These are phyloP conservation scores for Paspalum vaginatum DNA, from an alignment of 176 grass and related monocot species.

Conservation along the genomic window DNA sequence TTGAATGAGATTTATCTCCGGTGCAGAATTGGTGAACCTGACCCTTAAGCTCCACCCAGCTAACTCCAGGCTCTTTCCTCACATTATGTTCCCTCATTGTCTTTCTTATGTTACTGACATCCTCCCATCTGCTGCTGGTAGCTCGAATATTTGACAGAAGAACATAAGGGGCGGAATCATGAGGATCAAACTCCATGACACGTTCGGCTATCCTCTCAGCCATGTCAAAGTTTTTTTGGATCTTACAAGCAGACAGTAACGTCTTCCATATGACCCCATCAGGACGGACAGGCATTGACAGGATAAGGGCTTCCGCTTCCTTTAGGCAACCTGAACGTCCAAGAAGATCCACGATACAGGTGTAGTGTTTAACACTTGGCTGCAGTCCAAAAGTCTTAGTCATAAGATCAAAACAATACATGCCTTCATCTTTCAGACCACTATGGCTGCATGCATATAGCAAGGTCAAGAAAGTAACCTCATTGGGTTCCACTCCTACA, in stretches of 20 bases:
- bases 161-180: conserved; percentile 71
- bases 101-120: conserved; percentile 52
- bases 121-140: conserved; percentile 57
- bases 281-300: conserved; percentile 58
- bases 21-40: conserved; percentile 67
- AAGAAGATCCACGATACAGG: conserved; percentile 76
- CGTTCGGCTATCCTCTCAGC: conserved; percentile 56
- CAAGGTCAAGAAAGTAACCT: conserved; percentile 70
- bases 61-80: conserved; percentile 75
- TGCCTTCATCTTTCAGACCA: conserved; percentile 63
- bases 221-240: conserved; percentile 62
- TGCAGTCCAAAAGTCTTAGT: conserved; percentile 49
- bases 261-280: conserved; percentile 80
- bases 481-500: conserved; percentile 49
- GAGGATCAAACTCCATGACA: conserved; percentile 65
- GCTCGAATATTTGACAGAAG: conserved; percentile 75
- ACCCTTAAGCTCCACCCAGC: conserved; percentile 75
- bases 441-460: conserved; percentile 83
- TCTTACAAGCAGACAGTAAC: conserved; percentile 68
- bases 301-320: conserved; percentile 61
- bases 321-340: conserved; percentile 57
- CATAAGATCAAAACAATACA: conserved; percentile 61
- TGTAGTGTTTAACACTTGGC: conserved; percentile 67
- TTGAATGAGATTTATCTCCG: conserved; percentile 60
- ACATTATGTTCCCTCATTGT: conserved; percentile 60